A percentile compares a stretch with the other conserved stretches of the same genome.
phyloP scores from a whole-genome alignment of 768 basidiomycete genomes.

The Zangia roseola region DNA sequence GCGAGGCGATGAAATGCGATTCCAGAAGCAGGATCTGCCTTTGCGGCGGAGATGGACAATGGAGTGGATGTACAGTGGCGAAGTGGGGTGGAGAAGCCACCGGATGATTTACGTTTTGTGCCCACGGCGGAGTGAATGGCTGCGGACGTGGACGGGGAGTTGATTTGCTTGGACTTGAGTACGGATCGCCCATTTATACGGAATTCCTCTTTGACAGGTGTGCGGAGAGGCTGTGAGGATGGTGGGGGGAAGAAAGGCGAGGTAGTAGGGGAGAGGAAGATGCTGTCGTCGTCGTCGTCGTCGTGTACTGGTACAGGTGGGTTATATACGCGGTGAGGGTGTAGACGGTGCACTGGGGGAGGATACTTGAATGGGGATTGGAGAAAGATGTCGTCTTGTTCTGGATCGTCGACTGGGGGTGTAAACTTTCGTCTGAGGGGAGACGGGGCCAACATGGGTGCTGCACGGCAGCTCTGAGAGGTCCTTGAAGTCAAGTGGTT shows the following conservation, averaged over 20 bases:
- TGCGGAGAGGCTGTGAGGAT: constrained; percentile 51
- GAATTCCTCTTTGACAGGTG: constrained; percentile 56
- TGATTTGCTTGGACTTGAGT: constrained; percentile 36
- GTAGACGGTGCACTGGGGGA: constrained; percentile 42
- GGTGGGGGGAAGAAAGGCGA: constrained; percentile 45
- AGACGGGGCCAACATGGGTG: constrained; percentile 65
- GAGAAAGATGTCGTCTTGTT: constrained; percentile 52
- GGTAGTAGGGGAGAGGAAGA: constrained; percentile 52
- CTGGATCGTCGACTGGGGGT: constrained; percentile 24
- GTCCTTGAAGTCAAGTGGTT: too few species aligned
- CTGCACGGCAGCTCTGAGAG: constrained; percentile 34
- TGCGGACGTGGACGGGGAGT: constrained; percentile 16
- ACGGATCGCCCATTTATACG: constrained; percentile 41
- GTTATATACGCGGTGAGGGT: constrained; percentile 41
- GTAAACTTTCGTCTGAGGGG: constrained; percentile 51
- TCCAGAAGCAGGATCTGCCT: constrained; percentile 33
- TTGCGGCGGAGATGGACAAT: constrained; percentile 35
- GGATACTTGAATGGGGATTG: constrained; percentile 52
- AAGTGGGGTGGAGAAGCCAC: constrained; percentile 57
- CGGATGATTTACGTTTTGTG: constrained; percentile 64
- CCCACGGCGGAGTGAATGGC: constrained; percentile 43
- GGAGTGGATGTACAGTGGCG: constrained; percentile 45
- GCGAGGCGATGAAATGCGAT: constrained; percentile 36
- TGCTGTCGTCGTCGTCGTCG: constrained; percentile 57
- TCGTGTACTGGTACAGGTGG: constrained; percentile 24